phyloP scores from a whole-genome alignment of 352 stramenopile species.

The Phytopythium chamaehyphon region DNA sequence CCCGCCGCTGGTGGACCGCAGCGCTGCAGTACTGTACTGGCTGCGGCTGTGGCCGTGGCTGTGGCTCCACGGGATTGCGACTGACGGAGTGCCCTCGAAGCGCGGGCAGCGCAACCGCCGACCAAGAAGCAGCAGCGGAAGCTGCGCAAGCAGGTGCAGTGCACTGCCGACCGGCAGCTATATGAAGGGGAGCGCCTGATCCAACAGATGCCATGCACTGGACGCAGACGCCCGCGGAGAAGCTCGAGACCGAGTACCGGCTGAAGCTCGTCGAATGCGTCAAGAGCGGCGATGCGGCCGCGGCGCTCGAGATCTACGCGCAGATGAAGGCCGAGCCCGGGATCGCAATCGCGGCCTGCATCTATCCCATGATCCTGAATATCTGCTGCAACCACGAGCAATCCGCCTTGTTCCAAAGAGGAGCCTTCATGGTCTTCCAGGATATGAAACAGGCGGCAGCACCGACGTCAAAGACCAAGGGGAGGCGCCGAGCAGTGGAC shows the following conservation, averaged over 20 bases:
- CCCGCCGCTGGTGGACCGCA: too few relatives aligned
- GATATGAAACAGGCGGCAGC: constrained; percentile 48
- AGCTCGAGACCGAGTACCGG: constrained; percentile 32
- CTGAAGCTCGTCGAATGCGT: constrained; percentile 40
- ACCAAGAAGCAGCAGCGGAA: constrained; percentile 38
- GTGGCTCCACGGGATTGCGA: background rate
- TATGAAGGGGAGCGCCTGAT: too few relatives aligned
- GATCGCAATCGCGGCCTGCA: constrained; percentile 33
- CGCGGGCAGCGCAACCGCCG: constrained; percentile 13
- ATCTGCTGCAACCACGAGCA: constrained; percentile 47
- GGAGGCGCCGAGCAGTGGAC: constrained; percentile 19
- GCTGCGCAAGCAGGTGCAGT: constrained; percentile 43
- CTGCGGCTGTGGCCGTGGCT: too few relatives aligned
- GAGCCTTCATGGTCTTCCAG: constrained; percentile 54
- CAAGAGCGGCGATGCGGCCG: constrained; percentile 28
- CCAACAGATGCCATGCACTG: too few relatives aligned
- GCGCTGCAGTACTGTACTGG: too few relatives aligned
- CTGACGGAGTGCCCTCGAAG: background rate
- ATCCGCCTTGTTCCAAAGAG: constrained; percentile 21
- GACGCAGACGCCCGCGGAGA: constrained; percentile 38
- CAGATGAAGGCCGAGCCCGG: constrained; percentile 41
- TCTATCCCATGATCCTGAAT: constrained; percentile 62
- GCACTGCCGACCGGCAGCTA: too few relatives aligned
- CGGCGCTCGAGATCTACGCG: constrained; percentile 41
- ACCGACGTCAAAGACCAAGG: constrained; percentile 11